Percentiles rank a stretch among this genome's conserved stretches.
phyloP scores from a whole-genome alignment of 371 early-diverging fungal genomes.

The Mortierella sp. region DNA sequence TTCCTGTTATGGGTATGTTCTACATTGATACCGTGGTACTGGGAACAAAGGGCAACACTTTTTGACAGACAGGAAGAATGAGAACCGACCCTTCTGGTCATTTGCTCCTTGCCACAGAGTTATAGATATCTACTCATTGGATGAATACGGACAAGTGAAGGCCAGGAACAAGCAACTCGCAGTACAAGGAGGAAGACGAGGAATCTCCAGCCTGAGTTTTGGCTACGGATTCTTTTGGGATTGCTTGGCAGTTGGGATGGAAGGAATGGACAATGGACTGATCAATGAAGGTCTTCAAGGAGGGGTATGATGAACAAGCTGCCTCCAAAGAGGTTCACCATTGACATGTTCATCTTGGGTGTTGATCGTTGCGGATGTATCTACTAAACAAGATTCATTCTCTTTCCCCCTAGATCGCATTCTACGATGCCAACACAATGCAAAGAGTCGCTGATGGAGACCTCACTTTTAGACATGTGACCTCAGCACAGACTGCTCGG shows the following conservation, averaged over 20 bases:
- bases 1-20: slow-evolving; percentile 30
- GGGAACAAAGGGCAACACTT: not conserved
- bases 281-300: slow-evolving; percentile 21
- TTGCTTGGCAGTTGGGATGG: slow-evolving; percentile 36
- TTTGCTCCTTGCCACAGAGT: not conserved
- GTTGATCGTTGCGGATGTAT: too few species aligned
- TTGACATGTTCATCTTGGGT: too few species aligned
- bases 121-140: slow-evolving; percentile 20
- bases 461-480: slow-evolving; percentile 12
- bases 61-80: not conserved
- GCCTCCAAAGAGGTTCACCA: too few species aligned
- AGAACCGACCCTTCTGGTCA: not conserved
- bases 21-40: not conserved
- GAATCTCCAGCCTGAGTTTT: slow-evolving; percentile 40
- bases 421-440: slow-evolving; percentile 34
- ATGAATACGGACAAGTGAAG: slow-evolving; percentile 14
- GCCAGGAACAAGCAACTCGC: slow-evolving; percentile 11
- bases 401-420: slow-evolving; percentile 17
- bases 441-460: slow-evolving; percentile 2
- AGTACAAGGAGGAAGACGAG: slow-evolving; percentile 8
- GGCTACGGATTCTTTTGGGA: slow-evolving; percentile 47
- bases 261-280: slow-evolving; percentile 22
- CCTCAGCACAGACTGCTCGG: not conserved
- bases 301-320: slow-evolving; percentile 17
- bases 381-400: too few species aligned